Evolutionary conservation across 768 basidiomycete genomes (phyloP).

Genomic region (Lactarius deliciosus): DNA sequence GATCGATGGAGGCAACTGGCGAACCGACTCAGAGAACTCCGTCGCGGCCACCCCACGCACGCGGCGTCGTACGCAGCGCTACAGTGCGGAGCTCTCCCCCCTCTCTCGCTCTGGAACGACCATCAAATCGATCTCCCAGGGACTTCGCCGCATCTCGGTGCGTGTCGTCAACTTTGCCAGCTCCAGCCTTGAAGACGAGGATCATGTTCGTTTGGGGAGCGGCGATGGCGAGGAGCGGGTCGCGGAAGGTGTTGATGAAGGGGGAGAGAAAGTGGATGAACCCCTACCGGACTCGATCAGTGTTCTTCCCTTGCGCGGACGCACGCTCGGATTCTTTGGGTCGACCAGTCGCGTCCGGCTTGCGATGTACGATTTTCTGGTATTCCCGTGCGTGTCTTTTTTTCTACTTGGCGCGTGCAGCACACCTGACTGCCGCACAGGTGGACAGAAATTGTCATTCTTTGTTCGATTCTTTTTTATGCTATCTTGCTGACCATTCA

Average conservation of each 20-base stretch:
- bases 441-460: conserved; percentile 83
- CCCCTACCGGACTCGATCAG: conserved; percentile 44
- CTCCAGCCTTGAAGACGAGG: conserved; percentile 58
- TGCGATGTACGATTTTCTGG: conserved; percentile 63
- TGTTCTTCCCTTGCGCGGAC: conserved; percentile 62
- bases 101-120: conserved; percentile 60
- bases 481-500: conserved; percentile 82
- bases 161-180: conserved; percentile 82
- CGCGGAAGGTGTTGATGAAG: conserved; percentile 37
- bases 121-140: conserved; percentile 56
- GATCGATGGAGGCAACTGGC: conserved; percentile 34
- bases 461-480: conserved; percentile 81
- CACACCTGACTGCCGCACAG: conserved; percentile 39
- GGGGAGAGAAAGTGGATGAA: conserved; percentile 33
- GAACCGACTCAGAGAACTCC: conserved; percentile 29
- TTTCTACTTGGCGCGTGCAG: background rate
- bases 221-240: conserved; percentile 39
- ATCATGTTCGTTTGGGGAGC: conserved; percentile 48
- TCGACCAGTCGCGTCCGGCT: conserved; percentile 63
- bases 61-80: conserved; percentile 49
- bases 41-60: conserved; percentile 42
- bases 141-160: conserved; percentile 61
- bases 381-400: conserved; percentile 59
- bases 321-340: conserved; percentile 75
- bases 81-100: conserved; percentile 55